Evolutionary conservation across 441 rosid genomes (phyloP).

Genomic region (Croton laevigatus): DNA sequence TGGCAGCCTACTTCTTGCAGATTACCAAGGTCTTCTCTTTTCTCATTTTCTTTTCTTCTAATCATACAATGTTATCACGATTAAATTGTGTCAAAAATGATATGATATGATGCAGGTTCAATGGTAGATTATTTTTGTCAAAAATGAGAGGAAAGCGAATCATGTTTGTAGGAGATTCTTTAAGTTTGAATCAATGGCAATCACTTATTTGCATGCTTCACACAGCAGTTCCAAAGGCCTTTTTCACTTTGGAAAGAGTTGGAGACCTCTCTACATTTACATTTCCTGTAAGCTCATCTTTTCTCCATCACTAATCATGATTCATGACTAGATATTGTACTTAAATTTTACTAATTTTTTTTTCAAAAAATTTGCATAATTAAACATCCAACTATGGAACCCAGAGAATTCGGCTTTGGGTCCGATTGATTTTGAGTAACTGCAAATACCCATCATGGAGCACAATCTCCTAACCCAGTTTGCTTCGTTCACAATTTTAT

Average conservation of each 20-base stretch:
- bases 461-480: no score
- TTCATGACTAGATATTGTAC: background rate
- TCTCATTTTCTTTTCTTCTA: background rate
- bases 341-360: no score
- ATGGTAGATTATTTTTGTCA: constrained; percentile 7
- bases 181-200: constrained; percentile 21
- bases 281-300: constrained; percentile 12
- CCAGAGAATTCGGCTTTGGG: no score
- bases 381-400: no score
- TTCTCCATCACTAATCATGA: background rate
- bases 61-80: background rate
- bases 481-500: no score
- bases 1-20: constrained; percentile 17
- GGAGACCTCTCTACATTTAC: constrained; percentile 12
- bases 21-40: constrained; percentile 12
- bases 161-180: constrained; percentile 20
- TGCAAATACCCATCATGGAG: no score
- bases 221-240: constrained; percentile 14
- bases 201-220: constrained; percentile 18
- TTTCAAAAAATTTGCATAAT: no score
- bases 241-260: background rate
- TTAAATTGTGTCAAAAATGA: background rate
- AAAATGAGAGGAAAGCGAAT: constrained; percentile 11
- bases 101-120: constrained; percentile 8
- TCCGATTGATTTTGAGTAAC: no score